Evolutionary conservation across 805 yeast genomes (phyloP).

Genomic region (Candida pseudoglaebosa): DNA sequence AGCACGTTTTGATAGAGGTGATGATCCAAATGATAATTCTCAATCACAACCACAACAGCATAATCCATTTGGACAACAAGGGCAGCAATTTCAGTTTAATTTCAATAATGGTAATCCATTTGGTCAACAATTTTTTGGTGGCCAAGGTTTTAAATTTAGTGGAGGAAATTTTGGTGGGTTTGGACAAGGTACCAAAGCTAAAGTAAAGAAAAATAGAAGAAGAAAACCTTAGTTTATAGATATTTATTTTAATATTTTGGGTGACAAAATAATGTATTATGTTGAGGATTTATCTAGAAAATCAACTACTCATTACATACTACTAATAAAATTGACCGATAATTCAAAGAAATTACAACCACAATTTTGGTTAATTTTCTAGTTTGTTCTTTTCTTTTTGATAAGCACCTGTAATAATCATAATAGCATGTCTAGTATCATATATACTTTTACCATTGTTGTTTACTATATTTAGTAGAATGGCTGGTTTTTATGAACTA

Average conservation of each 20-base stretch:
- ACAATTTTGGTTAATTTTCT: no score
- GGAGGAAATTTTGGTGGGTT: slow-evolving; percentile 5
- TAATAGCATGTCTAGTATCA: no score
- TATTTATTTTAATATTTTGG: no score
- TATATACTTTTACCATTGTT: no score
- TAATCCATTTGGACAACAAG: slow-evolving; percentile 7
- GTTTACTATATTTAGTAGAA: no score
- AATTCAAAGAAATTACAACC: no score
- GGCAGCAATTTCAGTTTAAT: slow-evolving; percentile 10
- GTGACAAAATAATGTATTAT: no score
- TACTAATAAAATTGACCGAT: no score
- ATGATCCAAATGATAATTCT: slow-evolving; percentile 43
- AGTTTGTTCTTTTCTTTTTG: neutral
- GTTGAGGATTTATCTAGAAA: no score
- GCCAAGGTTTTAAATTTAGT: slow-evolving; percentile 10
- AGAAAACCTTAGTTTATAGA: no score
- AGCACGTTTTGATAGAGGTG: slow-evolving; percentile 63
- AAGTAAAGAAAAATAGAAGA: slow-evolving; percentile 14
- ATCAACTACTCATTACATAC: no score
- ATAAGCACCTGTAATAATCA: neutral
- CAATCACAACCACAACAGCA: slow-evolving; percentile 12
- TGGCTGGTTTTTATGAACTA: no score
- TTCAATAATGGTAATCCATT: slow-evolving; percentile 13
- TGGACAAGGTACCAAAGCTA: slow-evolving; percentile 10
- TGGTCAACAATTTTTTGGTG: slow-evolving; percentile 12